A percentile compares a stretch with the other conserved stretches of the same genome.
Conservation (phyloP, 2,329 filamentous ascomycete species). For the Meredithiella fracta region DNA sequence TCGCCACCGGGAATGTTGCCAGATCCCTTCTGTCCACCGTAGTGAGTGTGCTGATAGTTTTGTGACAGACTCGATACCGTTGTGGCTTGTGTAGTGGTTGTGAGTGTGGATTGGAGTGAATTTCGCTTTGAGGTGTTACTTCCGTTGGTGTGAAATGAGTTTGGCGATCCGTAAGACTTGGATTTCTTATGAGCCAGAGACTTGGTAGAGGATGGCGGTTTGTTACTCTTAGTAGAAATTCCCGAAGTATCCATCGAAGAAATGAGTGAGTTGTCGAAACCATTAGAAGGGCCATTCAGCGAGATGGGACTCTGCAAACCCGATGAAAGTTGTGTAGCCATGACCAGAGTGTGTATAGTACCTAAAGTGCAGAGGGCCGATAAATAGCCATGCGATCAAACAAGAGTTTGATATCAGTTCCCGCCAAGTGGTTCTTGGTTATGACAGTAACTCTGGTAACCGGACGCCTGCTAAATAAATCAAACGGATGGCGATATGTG, state of each 20-base stretch:
- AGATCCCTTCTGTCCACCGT: neutral
- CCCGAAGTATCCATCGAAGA: conserved; percentile 1
- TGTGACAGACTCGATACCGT: conserved; percentile 7
- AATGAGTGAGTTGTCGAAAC: neutral
- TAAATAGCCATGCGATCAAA: neutral
- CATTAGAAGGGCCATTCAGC: neutral
- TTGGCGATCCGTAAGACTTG: conserved; percentile 7
- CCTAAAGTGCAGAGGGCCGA: conserved; percentile 3
- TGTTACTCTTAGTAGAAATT: neutral
- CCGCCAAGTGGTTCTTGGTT: neutral
- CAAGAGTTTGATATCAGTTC: neutral
- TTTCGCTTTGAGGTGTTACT: conserved; percentile 2
- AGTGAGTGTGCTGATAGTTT: neutral
- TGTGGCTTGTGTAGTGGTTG: conserved; percentile 7
- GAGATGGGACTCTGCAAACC: conserved; percentile 1
- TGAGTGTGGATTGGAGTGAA: conserved; percentile 6
- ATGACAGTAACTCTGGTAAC: neutral
- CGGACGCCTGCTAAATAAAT: neutral
- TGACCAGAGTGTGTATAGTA: neutral
- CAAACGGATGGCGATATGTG: neutral
- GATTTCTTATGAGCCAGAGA: conserved; percentile 3
- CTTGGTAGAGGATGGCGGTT: neutral
- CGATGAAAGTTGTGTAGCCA: conserved; percentile 2
- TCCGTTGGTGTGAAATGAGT: conserved; percentile 2
- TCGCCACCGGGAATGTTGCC: neutral